Base-by-base conservation (phyloP, 352 stramenopile species). In the Phytophthora citrophthora region DNA sequence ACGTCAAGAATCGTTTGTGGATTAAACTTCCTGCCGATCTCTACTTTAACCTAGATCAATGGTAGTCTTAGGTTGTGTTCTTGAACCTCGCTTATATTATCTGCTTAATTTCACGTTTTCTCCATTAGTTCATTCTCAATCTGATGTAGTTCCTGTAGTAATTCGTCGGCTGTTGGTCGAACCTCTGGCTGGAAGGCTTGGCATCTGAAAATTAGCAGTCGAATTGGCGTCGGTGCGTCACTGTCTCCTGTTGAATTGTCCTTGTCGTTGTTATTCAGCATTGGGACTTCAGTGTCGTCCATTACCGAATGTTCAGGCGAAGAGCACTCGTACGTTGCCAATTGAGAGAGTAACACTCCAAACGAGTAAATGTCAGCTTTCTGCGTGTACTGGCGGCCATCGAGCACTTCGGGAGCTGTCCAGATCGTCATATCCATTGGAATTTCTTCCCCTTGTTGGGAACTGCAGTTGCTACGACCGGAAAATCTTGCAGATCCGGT, bases 351-450 rank as follows among this genome's bases (percentile, higher is more conserved):
- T 32, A 82, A 45, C 12, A 82, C 62, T 9, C 74, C 74, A 20
- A 82, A 76, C 39, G 74, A 82, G 55, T 82, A 82, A 34, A 82
- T 76, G 47, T 82, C 74, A 0, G 74, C 65, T 47, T 79, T 78
- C 12, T 74, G 68, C 16, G 74, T 83, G 50, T 80, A 83, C 46
- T 81, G 75, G 13, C 72, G 72, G 1, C 74, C 74, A 24, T 82
- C 74, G 3, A 82, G 61, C 4, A 82, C 74, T 24, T 82, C 74
- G 1, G 74, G 70, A 0, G 74, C 72, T 9, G 75, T 79, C 75
- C 71, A 83, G 26, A 83, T 70, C 0, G 57, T 83, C 75, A 83
- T 83, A 29, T 83, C 72, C 54, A 83, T 74, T 36, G 68, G 75
- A 50, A 83, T 65, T 8, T 74, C 66, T 7, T 64, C 59, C 4